These are phyloP conservation scores for Aureobasidium vineae DNA, from an alignment of 2,329 filamentous ascomycete genomes.

Conservation along the genomic window DNA sequence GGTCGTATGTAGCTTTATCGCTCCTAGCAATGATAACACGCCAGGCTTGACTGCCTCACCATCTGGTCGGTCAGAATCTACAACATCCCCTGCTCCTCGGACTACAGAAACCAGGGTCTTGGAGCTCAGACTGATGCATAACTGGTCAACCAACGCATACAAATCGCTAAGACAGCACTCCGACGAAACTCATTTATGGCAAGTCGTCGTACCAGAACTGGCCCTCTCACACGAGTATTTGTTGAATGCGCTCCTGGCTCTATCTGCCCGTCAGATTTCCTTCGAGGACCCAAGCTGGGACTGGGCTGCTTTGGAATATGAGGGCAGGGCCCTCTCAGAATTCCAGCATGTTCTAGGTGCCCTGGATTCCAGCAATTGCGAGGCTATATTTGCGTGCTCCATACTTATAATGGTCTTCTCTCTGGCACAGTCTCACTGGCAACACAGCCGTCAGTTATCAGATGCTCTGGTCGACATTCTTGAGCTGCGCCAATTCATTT, in stretches of 20 bases:
- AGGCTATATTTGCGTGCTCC: slow-evolving; percentile 1
- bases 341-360: background rate
- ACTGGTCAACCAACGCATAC: slow-evolving; percentile 10
- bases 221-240: slow-evolving; percentile 4
- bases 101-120: background rate
- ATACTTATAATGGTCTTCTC: slow-evolving; percentile 12
- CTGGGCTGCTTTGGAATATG: slow-evolving; percentile 11
- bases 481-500: background rate
- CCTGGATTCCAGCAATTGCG: background rate
- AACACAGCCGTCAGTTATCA: background rate
- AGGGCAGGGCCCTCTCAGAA: background rate
- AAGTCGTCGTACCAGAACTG: slow-evolving; percentile 7
- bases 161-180: background rate
- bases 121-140: slow-evolving; percentile 1
- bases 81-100: background rate
- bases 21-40: background rate
- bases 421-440: background rate
- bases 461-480: background rate
- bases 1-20: slow-evolving; percentile 11
- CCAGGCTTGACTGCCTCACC: background rate
- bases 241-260: background rate
- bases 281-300: background rate
- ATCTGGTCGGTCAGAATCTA: background rate
- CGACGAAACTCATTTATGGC: slow-evolving; percentile 4
- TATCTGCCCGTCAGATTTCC: slow-evolving; percentile 1